A percentile compares a stretch with the other conserved stretches of the same genome.
Conservation (phyloP, 345 rosid species). For the Isatis tinctoria region DNA sequence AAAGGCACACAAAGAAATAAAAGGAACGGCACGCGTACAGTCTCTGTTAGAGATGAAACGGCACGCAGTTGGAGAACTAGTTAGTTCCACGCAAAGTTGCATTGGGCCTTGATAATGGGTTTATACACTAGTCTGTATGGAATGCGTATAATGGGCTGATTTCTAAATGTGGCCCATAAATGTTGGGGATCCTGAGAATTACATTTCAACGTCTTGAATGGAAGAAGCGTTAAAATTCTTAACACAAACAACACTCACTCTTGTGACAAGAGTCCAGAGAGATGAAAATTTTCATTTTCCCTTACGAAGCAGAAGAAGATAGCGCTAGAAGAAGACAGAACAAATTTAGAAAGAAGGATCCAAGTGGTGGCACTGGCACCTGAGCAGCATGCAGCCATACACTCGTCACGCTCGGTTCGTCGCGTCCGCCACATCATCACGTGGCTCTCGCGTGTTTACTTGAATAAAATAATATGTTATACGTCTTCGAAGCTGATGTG, state of each 20-base stretch:
- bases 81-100: not conserved
- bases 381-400: conserved; percentile 24
- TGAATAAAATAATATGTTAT: not conserved
- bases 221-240: too few species aligned
- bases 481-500: conserved; percentile 17
- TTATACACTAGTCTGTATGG: not conserved
- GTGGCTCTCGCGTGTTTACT: not conserved
- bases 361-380: conserved; percentile 25
- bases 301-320: not conserved
- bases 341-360: not conserved
- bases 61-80: conserved; percentile 7
- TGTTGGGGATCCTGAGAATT: not conserved
- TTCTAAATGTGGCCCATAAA: not conserved
- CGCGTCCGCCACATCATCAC: conserved; percentile 19
- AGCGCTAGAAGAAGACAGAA: not conserved
- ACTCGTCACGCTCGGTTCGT: conserved; percentile 23
- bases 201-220: not conserved
- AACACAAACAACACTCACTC: too few species aligned
- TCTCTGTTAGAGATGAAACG: too few species aligned
- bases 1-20: too few species aligned
- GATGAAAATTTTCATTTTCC: not conserved
- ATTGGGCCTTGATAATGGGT: not conserved
- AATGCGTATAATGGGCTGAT: not conserved
- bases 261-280: not conserved
- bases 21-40: too few species aligned